These are phyloP conservation scores for Blepharisma japonicum DNA, from an alignment of 73 alveolate genomes.

Conservation along the genomic window DNA sequence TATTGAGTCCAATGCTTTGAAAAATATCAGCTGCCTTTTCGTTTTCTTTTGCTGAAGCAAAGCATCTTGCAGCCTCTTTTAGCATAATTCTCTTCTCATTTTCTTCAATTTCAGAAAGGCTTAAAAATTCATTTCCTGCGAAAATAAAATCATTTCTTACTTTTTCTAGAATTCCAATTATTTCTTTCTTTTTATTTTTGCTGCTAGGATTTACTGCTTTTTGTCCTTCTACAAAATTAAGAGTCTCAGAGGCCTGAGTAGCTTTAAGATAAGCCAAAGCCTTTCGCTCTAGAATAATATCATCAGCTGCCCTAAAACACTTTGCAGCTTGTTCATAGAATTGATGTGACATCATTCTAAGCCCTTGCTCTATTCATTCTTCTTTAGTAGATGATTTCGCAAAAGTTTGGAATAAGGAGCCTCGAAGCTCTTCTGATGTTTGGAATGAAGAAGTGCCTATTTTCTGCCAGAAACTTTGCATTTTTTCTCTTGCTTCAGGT, in stretches of 20 bases:
- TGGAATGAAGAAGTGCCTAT: slow-evolving; percentile 39
- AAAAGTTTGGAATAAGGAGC: neutral
- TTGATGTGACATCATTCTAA: slow-evolving; percentile 45
- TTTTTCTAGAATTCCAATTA: neutral
- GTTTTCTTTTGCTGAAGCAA: slow-evolving; percentile 54
- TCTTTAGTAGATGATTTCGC: slow-evolving; percentile 28
- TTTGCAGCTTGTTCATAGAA: slow-evolving; percentile 49
- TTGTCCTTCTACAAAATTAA: neutral
- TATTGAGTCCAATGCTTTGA: slow-evolving; percentile 30
- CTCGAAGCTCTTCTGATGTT: slow-evolving; percentile 26
- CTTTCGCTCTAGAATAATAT: neutral
- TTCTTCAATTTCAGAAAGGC: slow-evolving; percentile 23
- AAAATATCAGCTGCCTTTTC: slow-evolving; percentile 57
- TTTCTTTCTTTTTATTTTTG: neutral
- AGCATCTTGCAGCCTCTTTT: slow-evolving; percentile 70
- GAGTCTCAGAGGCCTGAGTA: neutral
- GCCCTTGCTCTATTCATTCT: slow-evolving; percentile 52
- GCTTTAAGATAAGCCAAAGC: slow-evolving; percentile 24
- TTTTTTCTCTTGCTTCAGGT: slow-evolving; percentile 12
- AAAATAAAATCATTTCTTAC: neutral
- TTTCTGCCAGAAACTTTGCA: slow-evolving; percentile 2
- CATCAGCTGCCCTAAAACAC: slow-evolving; percentile 57
- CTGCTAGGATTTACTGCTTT: too few relatives aligned
- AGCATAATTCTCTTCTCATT: neutral
- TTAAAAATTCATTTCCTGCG: neutral